phyloP scores from a whole-genome alignment of 768 basidiomycete genomes.

The Pleurotus tuoliensis region DNA sequence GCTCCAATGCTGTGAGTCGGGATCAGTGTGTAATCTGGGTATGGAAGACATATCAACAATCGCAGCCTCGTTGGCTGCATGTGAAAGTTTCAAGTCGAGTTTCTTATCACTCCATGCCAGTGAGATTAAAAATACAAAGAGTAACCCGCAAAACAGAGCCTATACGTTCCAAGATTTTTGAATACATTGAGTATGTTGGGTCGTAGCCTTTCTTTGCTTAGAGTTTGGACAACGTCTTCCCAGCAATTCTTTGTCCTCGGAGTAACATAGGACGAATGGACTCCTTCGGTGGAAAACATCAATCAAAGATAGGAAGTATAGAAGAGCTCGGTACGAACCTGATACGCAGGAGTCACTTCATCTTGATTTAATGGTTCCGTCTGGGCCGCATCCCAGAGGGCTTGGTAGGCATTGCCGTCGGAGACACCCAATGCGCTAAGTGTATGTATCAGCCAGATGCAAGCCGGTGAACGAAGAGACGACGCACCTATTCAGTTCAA shows the following conservation, averaged over 20 bases:
- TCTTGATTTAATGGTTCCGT: conserved; percentile 55
- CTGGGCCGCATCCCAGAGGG: conserved; percentile 57
- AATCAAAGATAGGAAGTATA: neutral
- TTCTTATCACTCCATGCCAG: too few species aligned
- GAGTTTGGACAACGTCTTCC: conserved; percentile 1
- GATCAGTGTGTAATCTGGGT: too few species aligned
- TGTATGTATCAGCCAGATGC: neutral
- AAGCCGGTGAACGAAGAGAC: neutral
- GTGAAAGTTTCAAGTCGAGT: too few species aligned
- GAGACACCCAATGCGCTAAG: conserved; percentile 57
- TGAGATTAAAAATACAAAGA: too few species aligned
- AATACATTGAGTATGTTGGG: neutral
- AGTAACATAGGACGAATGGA: conserved; percentile 51
- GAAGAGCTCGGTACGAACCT: conserved; percentile 30
- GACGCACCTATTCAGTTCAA: conserved; percentile 64
- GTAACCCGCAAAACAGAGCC: too few species aligned
- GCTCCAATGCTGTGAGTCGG: too few species aligned
- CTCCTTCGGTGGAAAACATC: conserved; percentile 18
- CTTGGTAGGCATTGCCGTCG: conserved; percentile 64
- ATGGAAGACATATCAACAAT: too few species aligned
- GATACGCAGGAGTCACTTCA: conserved; percentile 52
- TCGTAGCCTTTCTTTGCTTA: neutral
- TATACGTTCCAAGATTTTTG: neutral
- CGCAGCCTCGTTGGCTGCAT: too few species aligned
- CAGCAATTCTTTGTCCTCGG: conserved; percentile 39